Evolutionary conservation across 305 asterid genomes (phyloP), one percentile per base, ranked within the genome.

Genomic region (Solanum hybrid): DNA sequence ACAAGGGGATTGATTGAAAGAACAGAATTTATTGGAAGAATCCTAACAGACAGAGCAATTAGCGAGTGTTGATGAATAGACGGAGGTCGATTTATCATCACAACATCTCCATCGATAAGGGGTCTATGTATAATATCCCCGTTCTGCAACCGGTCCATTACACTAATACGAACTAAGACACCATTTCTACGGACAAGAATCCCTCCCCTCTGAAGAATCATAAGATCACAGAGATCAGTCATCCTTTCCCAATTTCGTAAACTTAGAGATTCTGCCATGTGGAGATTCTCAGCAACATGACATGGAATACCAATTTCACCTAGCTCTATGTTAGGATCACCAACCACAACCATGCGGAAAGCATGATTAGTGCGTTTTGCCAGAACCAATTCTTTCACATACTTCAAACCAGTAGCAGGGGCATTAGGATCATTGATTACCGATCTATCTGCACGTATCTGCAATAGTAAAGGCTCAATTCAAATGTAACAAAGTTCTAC

Each of bases 61-160:
- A 95, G 95, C 13, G 99, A 98, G 87, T 98, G 99, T 76, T 96
- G 99, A 91, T 98, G 99, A 88, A 98, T 97, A 87, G 99, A 95
- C 11, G 99, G 99, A 78, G 99, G 99, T 90, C 99, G 94, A 87
- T 97, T 97, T 87, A 97, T 94, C 93, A 97, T 91, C 90, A 98
- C 92, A 51, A 92, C 90, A 91, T 98, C 99, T 91, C 99, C 99
- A 91, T 98, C 98, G 31, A 91, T 77, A 42, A 98, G 95, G 67
- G 98, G 99, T 90, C 99, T 89, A 61, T 93, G 87, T 16, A 98
- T 86, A 28, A 92, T 88, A 93, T 98, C 99, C 86, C 99, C 99
- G 11, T 88, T 69, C 78, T 89, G 93, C 91, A 98, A 84, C 95
- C 92, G 90, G 90, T 98, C 98, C 92, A 87, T 93, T 11, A 95